Base-by-base conservation (phyloP, 345 rosid genomes). In the Laguncularia racemosa region DNA sequence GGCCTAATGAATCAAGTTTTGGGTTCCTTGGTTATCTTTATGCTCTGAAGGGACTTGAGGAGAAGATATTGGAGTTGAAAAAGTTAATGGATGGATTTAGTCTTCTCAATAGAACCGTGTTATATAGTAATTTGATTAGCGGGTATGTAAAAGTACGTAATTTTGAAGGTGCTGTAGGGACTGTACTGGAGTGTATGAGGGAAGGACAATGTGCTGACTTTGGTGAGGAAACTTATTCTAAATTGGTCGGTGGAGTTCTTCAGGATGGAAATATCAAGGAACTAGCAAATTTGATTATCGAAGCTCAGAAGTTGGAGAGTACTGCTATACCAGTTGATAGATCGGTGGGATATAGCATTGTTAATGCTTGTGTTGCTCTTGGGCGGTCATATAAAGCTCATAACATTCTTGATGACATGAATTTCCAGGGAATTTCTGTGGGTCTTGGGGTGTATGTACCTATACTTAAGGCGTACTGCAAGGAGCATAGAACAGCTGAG, bases 371-470 rank as follows among this genome's bases (percentile, higher is more conserved):
- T 75, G 81, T 93, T 4, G 71, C 51, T 55, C 88, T 87, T 51
- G 96, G 96, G 51, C 73, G 78, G 46, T 80, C 91, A 17, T 79
- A 81, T 79, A 89, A 89, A 67, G 98, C 97, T 16, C 98, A 89
- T 46, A 76, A 84, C 66, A 73, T 87, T 59, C 80, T 93, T 16
- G 95, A 81, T 61, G 91, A 89, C 71, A 85, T 83, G 86, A 80
- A 78, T 74, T 79, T 81, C 71, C 79, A 53, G 16, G 86, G 88
- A 51, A 84, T 81, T 57, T 70, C 80, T 3, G 78, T 72, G 54
- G 91, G 95, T 50, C 84, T 86, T 56, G 91, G 99, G 20, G 95
- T 82, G 28, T 85, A 89, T 57, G 54, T 89, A 21, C 99, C 96
- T 20, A 89, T 86, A 61, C 77, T 93, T 55, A 83, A 79, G 68